phyloP scores from a whole-genome alignment of 768 basidiomycete genomes.

The Mycena galopus region DNA sequence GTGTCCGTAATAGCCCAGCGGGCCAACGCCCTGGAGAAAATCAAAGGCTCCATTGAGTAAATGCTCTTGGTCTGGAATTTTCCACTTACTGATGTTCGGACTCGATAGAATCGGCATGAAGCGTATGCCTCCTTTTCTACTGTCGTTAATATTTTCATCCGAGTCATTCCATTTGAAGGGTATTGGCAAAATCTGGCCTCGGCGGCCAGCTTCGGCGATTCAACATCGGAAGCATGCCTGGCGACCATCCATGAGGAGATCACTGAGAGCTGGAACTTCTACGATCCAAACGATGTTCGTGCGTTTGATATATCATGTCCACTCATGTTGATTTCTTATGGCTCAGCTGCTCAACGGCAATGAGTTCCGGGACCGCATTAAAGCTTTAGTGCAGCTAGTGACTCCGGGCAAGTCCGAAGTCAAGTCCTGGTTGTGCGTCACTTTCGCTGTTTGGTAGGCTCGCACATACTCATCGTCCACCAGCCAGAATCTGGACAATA shows the following conservation, averaged over 20 bases:
- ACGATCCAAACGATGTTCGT: not conserved
- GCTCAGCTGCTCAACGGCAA: not conserved
- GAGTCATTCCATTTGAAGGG: not conserved
- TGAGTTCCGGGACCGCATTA: not conserved
- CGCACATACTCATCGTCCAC: not conserved
- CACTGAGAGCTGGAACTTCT: not conserved
- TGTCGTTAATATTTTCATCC: not conserved
- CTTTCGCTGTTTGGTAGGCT: not conserved
- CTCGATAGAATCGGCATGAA: conserved; percentile 6
- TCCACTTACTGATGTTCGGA: not conserved
- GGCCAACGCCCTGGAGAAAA: not conserved
- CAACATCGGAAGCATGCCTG: not conserved
- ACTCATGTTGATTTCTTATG: not conserved
- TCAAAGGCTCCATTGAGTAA: not conserved
- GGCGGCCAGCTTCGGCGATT: not conserved
- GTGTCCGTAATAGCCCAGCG: conserved; percentile 19
- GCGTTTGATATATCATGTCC: no score
- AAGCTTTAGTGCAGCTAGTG: not conserved
- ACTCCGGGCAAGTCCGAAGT: not conserved
- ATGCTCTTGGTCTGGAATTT: not conserved
- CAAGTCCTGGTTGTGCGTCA: not conserved
- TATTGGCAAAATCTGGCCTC: conserved; percentile 10
- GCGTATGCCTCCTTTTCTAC: not conserved
- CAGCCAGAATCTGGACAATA: not conserved
- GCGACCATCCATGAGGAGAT: not conserved